Conservation (phyloP, 306 rosid species). For the Cucurbita pepo region DNA sequence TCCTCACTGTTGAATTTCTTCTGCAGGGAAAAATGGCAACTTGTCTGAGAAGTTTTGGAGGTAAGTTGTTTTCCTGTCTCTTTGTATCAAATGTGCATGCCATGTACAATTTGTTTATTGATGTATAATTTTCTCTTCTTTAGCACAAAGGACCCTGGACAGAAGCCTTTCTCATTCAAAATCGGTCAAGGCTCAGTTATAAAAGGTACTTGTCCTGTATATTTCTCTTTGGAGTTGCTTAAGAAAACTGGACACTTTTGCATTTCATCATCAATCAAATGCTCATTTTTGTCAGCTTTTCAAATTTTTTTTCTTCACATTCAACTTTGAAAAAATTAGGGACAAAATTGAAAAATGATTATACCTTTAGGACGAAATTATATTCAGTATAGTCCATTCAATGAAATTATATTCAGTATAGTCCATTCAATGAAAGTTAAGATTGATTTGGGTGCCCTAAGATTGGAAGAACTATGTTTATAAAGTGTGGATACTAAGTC, state of each 20-base stretch:
- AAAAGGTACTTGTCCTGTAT: conserved; percentile 33
- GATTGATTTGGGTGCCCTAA: background rate
- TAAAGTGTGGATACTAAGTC: background rate
- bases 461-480: background rate
- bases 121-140: background rate
- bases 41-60: conserved; percentile 92
- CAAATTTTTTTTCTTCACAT: background rate
- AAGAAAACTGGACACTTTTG: background rate
- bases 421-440: background rate
- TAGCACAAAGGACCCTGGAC: conserved; percentile 94
- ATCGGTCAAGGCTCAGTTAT: conserved; percentile 82
- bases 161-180: conserved; percentile 60
- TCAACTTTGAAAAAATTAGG: background rate
- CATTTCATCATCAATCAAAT: background rate
- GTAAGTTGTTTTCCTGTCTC: conserved; percentile 10
- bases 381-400: background rate
- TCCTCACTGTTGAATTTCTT: background rate
- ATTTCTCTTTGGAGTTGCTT: background rate
- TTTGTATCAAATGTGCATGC: background rate
- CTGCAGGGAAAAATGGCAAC: conserved; percentile 62
- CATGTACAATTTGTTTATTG: background rate
- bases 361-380: background rate
- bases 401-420: background rate
- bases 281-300: background rate
- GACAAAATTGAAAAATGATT: background rate